These are phyloP conservation scores for Pseudogymnoascus sp. DNA, from an alignment of 2,329 filamentous ascomycete species.

Conservation along the genomic window DNA sequence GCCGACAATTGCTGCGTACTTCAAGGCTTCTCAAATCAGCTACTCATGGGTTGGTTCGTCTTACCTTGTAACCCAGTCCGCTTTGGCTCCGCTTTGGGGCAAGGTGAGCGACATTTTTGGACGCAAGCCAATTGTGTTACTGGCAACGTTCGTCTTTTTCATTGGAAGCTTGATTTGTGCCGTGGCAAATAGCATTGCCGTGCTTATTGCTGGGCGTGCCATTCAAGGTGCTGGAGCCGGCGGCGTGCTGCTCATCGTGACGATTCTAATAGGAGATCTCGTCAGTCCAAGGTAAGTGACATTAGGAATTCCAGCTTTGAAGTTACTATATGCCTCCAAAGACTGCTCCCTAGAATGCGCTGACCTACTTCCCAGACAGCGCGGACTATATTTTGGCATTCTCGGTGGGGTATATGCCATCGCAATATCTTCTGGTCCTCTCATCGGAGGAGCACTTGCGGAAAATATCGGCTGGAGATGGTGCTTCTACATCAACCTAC, in stretches of 20 bases:
- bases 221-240: conserved; percentile 58
- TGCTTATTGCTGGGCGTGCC: conserved; percentile 53
- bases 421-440: conserved; percentile 51
- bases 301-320: conserved; percentile 9
- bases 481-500: conserved; percentile 46
- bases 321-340: conserved; percentile 10
- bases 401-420: conserved; percentile 56
- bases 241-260: conserved; percentile 54
- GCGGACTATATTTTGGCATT: conserved; percentile 54
- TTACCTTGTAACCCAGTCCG: conserved; percentile 42
- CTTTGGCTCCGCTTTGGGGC: conserved; percentile 36
- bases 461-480: conserved; percentile 52
- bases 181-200: conserved; percentile 48
- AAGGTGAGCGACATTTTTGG: conserved; percentile 62
- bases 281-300: conserved; percentile 2
- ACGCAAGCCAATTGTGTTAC: conserved; percentile 52
- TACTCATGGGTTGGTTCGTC: conserved; percentile 50
- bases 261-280: conserved; percentile 52
- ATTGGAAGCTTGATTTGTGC: conserved; percentile 54
- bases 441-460: conserved; percentile 56
- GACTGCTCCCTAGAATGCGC: conserved; percentile 9
- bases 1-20: conserved; percentile 46
- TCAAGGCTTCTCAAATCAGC: conserved; percentile 37
- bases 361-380: conserved; percentile 28
- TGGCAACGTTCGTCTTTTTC: conserved; percentile 55